Evolutionary conservation across 305 asterid species (phyloP).

Genomic region (Solanum hybrid): DNA sequence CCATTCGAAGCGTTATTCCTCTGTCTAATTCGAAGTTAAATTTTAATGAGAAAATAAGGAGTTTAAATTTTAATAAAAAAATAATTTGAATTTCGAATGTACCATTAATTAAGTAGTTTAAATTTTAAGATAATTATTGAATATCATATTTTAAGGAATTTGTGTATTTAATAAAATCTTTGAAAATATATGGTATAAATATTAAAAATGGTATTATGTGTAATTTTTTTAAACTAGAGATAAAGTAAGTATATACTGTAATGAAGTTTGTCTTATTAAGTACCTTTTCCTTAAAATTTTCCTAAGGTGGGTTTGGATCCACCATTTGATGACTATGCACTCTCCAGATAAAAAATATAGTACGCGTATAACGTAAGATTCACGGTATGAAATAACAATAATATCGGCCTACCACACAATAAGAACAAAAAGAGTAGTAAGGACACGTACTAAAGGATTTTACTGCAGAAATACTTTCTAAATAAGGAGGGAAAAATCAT

Average conservation of each 20-base stretch:
- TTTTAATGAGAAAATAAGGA: background rate
- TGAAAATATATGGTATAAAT: background rate
- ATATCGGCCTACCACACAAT: background rate
- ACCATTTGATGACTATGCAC: background rate
- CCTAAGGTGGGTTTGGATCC: background rate
- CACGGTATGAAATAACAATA: background rate
- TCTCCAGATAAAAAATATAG: background rate
- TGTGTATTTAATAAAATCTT: too few relatives aligned
- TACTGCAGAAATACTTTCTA: background rate
- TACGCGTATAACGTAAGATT: background rate
- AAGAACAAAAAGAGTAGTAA: background rate
- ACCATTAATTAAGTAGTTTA: background rate
- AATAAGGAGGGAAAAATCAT: background rate
- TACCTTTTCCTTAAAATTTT: background rate
- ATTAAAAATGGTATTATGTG: rapidly evolving
- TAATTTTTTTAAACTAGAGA: too few relatives aligned
- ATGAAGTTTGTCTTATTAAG: background rate
- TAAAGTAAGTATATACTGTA: too few relatives aligned
- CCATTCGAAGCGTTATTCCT: background rate
- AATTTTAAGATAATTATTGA: too few relatives aligned
- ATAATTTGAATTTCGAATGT: background rate
- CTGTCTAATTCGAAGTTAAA: background rate
- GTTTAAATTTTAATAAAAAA: background rate
- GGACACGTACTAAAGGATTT: background rate
- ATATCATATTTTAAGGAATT: background rate